phyloP scores from a whole-genome alignment of 371 early-diverging fungal species.

The Mucor circinelloides region DNA sequence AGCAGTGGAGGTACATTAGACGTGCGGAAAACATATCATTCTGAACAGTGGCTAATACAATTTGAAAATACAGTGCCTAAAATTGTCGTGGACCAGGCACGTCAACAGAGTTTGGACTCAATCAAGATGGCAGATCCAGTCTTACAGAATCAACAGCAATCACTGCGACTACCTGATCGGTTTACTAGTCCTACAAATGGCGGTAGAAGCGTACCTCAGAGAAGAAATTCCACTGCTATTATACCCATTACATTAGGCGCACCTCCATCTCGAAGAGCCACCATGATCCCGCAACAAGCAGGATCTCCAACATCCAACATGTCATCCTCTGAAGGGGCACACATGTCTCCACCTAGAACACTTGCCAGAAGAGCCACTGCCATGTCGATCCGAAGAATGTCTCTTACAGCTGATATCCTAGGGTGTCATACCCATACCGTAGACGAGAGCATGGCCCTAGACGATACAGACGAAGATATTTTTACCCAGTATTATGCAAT shows the following conservation, averaged over 20 bases:
- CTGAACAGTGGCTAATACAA: not conserved
- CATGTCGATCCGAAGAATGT: not conserved
- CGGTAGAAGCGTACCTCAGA: not conserved
- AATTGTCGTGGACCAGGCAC: slow-evolving; percentile 25
- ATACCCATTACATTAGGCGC: not conserved
- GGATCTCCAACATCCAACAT: not conserved
- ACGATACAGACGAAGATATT: not conserved
- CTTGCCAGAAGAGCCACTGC: not conserved
- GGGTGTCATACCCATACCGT: not conserved
- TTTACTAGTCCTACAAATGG: not conserved
- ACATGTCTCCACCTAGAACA: not conserved
- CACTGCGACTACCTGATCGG: not conserved
- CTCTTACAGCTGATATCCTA: not conserved
- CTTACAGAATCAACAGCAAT: not conserved
- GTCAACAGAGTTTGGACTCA: not conserved
- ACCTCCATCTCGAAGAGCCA: not conserved
- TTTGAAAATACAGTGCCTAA: slow-evolving; percentile 13
- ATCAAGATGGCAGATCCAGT: not conserved
- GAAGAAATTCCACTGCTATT: slow-evolving; percentile 3
- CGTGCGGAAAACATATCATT: not conserved
- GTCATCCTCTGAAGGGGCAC: not conserved
- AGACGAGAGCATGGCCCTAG: not conserved
- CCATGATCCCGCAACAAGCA: not conserved
- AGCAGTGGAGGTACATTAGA: not conserved
- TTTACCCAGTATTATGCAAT: slow-evolving; percentile 12